phyloP scores from a whole-genome alignment of 2,329 filamentous ascomycete genomes.

The Cadophora gregata region DNA sequence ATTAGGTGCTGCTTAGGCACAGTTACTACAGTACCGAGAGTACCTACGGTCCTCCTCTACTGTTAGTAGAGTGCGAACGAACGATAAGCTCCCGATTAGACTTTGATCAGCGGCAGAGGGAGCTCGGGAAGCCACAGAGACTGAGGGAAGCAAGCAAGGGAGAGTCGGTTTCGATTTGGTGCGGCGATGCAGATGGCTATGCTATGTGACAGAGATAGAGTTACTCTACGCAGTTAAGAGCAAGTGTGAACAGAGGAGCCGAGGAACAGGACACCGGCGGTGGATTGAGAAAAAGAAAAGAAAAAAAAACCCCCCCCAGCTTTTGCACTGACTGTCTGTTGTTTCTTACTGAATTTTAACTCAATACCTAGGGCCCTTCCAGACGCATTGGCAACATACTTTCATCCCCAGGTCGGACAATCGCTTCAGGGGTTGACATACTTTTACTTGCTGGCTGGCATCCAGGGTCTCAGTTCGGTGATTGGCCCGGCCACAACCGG shows the following conservation, averaged over 20 bases:
- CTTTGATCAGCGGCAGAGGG: constrained; percentile 8
- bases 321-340: constrained; percentile 5
- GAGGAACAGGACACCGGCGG: background rate
- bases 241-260: background rate
- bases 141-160: background rate
- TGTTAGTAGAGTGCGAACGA: constrained; percentile 9
- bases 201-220: background rate
- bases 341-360: background rate
- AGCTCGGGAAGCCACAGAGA: background rate
- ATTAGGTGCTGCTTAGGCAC: constrained; percentile 14
- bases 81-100: constrained; percentile 24
- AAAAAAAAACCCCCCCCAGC: background rate
- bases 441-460: constrained; percentile 16
- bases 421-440: constrained; percentile 25
- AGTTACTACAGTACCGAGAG: no score
- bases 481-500: constrained; percentile 15
- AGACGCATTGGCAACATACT: constrained; percentile 12
- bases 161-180: constrained; percentile 4
- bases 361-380: constrained; percentile 3
- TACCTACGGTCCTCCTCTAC: no score
- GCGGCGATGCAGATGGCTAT: background rate
- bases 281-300: background rate
- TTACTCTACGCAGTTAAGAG: background rate
- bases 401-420: constrained; percentile 9
- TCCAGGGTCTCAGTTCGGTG: constrained; percentile 3